Conservation (phyloP, 495 filamentous ascomycete species). For the Schizothecium vesticola region DNA sequence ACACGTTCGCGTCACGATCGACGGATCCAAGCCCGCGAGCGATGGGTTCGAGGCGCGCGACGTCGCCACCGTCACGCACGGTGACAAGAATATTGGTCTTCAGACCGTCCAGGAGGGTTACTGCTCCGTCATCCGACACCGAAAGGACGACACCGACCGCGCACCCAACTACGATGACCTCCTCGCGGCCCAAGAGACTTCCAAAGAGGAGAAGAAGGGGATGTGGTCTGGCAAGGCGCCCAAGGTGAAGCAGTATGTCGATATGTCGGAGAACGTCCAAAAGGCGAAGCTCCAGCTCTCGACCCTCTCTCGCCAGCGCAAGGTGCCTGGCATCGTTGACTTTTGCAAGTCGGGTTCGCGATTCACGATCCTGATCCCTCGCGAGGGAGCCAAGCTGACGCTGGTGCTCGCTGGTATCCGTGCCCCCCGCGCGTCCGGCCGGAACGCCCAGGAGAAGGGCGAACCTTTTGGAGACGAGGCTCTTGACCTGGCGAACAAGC, state of each 20-base stretch:
- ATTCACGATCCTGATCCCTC: slow-evolving; percentile 87
- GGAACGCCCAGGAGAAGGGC: slow-evolving; percentile 69
- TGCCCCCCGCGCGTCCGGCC: slow-evolving; percentile 75
- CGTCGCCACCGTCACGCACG: slow-evolving; percentile 77
- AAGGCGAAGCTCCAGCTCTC: slow-evolving; percentile 93
- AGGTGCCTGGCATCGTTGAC: slow-evolving; percentile 91
- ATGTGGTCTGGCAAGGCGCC: slow-evolving; percentile 89
- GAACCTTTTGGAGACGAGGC: slow-evolving; percentile 97
- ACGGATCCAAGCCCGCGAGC: slow-evolving; percentile 83
- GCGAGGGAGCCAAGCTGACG: slow-evolving; percentile 90
- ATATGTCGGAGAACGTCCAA: slow-evolving; percentile 86
- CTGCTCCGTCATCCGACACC: slow-evolving; percentile 87
- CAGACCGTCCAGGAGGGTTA: slow-evolving; percentile 85
- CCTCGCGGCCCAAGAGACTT: slow-evolving; percentile 79
- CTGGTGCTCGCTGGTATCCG: slow-evolving; percentile 93
- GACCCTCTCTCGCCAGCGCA: slow-evolving; percentile 79
- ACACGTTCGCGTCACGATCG: slow-evolving; percentile 77
- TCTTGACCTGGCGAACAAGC: slow-evolving; percentile 78
- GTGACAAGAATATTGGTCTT: slow-evolving; percentile 81
- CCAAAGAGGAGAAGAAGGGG: slow-evolving; percentile 76
- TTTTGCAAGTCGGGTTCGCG: slow-evolving; percentile 94
- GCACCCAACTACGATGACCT: slow-evolving; percentile 92
- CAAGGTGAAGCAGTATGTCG: slow-evolving; percentile 70
- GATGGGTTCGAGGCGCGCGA: slow-evolving; percentile 94
- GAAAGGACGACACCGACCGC: slow-evolving; percentile 85